These are phyloP conservation scores for Gossypium thurberi DNA, from an alignment of 345 rosid species.

Conservation along the genomic window DNA sequence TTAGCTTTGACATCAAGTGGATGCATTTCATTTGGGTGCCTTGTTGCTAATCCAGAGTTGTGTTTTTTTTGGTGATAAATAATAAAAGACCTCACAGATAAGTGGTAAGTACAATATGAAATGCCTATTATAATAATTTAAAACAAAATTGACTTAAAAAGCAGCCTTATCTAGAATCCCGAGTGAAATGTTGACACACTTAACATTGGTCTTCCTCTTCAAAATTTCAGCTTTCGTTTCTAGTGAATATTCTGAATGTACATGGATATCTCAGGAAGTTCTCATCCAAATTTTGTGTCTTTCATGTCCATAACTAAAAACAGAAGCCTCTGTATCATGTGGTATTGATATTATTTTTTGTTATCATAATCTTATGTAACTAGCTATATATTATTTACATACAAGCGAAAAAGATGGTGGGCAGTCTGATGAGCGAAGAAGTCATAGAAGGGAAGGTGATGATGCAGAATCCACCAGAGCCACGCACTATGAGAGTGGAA, in stretches of 20 bases:
- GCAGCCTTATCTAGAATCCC: not conserved
- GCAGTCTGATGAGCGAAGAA: slow-evolving; percentile 27
- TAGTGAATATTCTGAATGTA: no score
- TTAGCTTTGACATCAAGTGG: not conserved
- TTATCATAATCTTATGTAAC: not conserved
- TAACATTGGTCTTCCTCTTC: no score
- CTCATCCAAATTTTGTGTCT: no score
- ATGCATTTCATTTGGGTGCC: not conserved
- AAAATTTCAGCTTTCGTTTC: no score
- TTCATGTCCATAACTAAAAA: no score
- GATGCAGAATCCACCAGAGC: slow-evolving; percentile 29
- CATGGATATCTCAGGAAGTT: no score
- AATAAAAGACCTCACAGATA: not conserved
- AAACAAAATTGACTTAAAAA: not conserved
- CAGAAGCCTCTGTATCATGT: no score
- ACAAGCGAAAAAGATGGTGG: slow-evolving; percentile 25
- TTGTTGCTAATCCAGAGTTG: not conserved
- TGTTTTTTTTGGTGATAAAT: not conserved
- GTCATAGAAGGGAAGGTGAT: slow-evolving; percentile 26
- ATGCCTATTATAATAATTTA: not conserved
- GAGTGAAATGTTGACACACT: no score
- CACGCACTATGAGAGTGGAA: slow-evolving; percentile 26
- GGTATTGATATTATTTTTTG: no score
- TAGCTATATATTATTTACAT: not conserved
- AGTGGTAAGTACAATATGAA: not conserved